These are phyloP conservation scores for Flaveria trinervia DNA, from an alignment of 129 eudicot genomes.

Conservation along the genomic window DNA sequence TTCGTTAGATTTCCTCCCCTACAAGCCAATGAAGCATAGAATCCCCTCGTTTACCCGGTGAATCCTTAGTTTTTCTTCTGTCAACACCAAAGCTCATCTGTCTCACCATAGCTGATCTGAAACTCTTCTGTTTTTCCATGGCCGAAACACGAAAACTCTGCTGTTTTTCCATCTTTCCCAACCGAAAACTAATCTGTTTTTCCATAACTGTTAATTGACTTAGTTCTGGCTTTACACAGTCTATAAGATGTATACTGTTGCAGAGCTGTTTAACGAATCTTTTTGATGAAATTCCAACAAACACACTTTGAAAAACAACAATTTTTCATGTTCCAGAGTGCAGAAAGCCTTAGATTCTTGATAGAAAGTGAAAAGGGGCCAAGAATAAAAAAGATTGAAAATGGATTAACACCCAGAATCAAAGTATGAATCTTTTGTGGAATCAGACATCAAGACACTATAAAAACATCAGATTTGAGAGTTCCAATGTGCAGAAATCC, in stretches of 20 bases:
- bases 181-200: slow-evolving; percentile 62
- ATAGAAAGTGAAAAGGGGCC: not conserved
- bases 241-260: too few species aligned
- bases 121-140: slow-evolving; percentile 66
- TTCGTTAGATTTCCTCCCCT: slow-evolving; percentile 74
- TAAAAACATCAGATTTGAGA: slow-evolving; percentile 11
- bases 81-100: slow-evolving; percentile 83
- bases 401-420: not conserved
- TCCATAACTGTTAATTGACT: slow-evolving; percentile 35
- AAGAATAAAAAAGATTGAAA: slow-evolving; percentile 5
- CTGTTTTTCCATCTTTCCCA: slow-evolving; percentile 55
- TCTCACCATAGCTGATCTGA: slow-evolving; percentile 74
- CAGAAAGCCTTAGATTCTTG: not conserved
- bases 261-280: not conserved
- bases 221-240: too few species aligned
- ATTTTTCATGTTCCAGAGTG: slow-evolving; percentile 4
- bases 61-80: slow-evolving; percentile 69
- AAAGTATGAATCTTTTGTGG: slow-evolving; percentile 3
- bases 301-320: slow-evolving; percentile 7
- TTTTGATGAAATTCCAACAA: not conserved
- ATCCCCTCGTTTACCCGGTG: slow-evolving; percentile 95
- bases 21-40: slow-evolving; percentile 74
- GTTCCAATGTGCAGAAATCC: slow-evolving; percentile 10
- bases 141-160: slow-evolving; percentile 64
- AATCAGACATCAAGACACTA: slow-evolving; percentile 9